Base-by-base conservation (phyloP, 1,284 basidiomycete genomes). In the Ceratobasidium papillatum region DNA sequence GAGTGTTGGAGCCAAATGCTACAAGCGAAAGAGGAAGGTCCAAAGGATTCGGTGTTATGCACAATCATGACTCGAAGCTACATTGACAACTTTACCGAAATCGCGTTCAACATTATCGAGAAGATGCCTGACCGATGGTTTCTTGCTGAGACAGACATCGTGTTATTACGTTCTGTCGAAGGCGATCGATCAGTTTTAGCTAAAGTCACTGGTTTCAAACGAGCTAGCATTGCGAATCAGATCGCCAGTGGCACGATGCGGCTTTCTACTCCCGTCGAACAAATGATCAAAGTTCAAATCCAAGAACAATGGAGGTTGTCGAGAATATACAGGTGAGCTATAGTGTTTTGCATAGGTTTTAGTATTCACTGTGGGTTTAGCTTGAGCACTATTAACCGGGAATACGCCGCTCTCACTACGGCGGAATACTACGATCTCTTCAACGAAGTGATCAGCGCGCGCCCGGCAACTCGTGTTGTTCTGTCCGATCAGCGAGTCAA, bases 1-100 rank as follows among this genome's bases (percentile, higher is more conserved):
- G 98, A 99, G 82, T 91, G 94, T 77, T 99, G 98, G 96, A 90
- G 93, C 36, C 95, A 98, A 80, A 87, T 99, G 74, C 80, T 85
- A 43, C 88, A 94, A 80, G 89, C 94, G 36, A 92, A 94, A 79
- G 90, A 93, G 74, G 88, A 90, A 69, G 79, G 80, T 9, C 75
- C 76, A 4, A 85, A 84, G 49, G 86, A 89, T 9, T 82, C 83
- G 0, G 87, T 89, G 74, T 84, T 86, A 25, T 87, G 87, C 81
- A 88, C 86, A 74, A 86, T 95, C 56, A 84, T 83, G 41, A 87
- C 88, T 14, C 88, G 91, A 27, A 87, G 88, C 77, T 91, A 88
- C 78, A 85, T 87, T 2, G 90, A 94, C 78, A 88, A 90, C 75
- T 94, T 90, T 84, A 79, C 93, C 27, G 91, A 93, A 76, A 79